These are phyloP conservation scores for Lycium ferocissimum DNA, from an alignment of 257 asterid species.

Conservation along the genomic window DNA sequence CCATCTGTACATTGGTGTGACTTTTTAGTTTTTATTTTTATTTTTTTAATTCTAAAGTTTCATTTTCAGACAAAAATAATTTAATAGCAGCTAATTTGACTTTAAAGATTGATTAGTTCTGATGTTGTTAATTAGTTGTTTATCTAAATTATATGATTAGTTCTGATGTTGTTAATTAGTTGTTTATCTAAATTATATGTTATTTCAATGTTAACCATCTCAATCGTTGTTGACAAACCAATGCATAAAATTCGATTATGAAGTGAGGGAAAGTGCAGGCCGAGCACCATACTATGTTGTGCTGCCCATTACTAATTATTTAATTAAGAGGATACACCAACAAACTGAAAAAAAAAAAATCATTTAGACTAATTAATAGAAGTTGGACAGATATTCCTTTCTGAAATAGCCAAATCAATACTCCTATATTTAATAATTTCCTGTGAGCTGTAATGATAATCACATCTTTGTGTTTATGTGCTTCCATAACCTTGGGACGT, in stretches of 20 bases:
- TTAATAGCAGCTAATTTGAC: not conserved
- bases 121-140: too few species aligned
- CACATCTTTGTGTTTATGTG: conserved; percentile 28
- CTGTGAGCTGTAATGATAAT: not conserved
- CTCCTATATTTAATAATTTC: not conserved
- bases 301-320: conserved; percentile 15
- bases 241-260: not conserved
- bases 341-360: not conserved
- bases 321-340: not conserved
- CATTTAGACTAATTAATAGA: not conserved
- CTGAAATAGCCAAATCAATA: not conserved
- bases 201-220: not conserved
- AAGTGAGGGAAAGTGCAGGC: conserved; percentile 8
- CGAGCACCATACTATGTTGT: conserved; percentile 10
- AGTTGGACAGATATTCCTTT: not conserved
- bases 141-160: not conserved
- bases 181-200: not conserved
- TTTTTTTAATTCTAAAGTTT: not conserved
- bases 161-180: not conserved
- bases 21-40: not conserved
- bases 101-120: not conserved
- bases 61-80: not conserved
- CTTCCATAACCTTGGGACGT: conserved; percentile 27
- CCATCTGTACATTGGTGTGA: not conserved
- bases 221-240: conserved; percentile 13